Evolutionary conservation across 805 yeast species (phyloP), one percentile per base, ranked within the genome.

Genomic region (Ogataea ramenticola): DNA sequence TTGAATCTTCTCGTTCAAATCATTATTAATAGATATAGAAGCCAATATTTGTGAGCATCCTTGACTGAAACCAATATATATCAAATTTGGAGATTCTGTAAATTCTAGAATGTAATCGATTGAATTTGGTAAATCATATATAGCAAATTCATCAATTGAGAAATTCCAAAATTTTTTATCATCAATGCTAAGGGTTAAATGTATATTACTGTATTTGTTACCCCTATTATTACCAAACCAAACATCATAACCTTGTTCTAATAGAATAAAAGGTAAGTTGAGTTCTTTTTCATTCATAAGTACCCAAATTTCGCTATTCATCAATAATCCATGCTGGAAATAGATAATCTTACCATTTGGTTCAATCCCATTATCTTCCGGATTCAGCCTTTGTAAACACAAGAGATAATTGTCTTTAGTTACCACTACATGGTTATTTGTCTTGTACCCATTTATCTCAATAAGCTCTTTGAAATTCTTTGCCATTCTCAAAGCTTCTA

Each of bases 1-100:
- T 29, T 70, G 70, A 40, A 77, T 70, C 50, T 75, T 73, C 11
- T 65, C 55, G 60, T 86, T 86, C 46, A 91, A 69, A 12, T 73
- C 72, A n/a, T 86, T 78, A 57, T 83, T 79, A 24, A 82, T 58
- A 0, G 95, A 77, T 31, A 90, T 69, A 14, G 95, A 74, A 1
- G 96, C 96, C 62, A 91, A 84, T 38, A 88, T 86, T 62, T 93
- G 98, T 3, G 98, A 95, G 2, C 96, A 82, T 14, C 99, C 99
- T 61, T 91, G 99, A 29, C 91, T 80, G 60, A 93, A 93, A 1
- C 98, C 99, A 53, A 91, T 73, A 57, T 89, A 91, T 1, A 79
- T 75, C 32, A 90, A 65, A 16, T 62, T 50, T 26, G 53, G 50
- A 48, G 52, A 64, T 3, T 68, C 60, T 2, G 89, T 79, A 27